Evolutionary conservation across 805 yeast species (phyloP), one percentile per base, ranked within the genome.

Genomic region (Pichia phayaonensis): DNA sequence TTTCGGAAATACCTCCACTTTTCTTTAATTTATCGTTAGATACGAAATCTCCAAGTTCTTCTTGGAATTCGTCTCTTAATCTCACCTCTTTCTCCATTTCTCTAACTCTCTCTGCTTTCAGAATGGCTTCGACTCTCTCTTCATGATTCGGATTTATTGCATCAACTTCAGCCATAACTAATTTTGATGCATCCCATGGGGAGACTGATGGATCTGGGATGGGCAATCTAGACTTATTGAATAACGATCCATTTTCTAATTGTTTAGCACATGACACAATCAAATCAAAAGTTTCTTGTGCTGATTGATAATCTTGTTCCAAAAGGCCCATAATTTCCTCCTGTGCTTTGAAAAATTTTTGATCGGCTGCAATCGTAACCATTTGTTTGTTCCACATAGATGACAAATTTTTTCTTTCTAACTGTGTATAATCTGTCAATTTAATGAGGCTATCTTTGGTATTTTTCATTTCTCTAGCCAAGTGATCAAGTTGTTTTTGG

Each of bases 341-440:
- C 65, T 92, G 97, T 20, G 89, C 75, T 50, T 86, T 86, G 68
- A 90, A 81, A 64, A 89, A 89, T 57, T 92, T 95, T 65, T 94
- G 98, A 61, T 90, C 97, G 60, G 89, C 96, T 56, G 96, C 85
- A 15, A 94, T 92, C 38, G 84, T 83, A 54, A 89, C 94, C 50
- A 94, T 75, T 62, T 90, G 97, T 6, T 83, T 72, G 62, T 90
- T 97, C 97, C 99, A 92, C 10, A 88, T 83, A 57, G 79, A 79
- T 62, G 87, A 86, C 96, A 98, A 90, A 31, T 80, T 81, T 8
- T 90, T 83, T 56, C 86, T 86, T 61, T 90, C 98, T 5, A 72
- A 71, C 1, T 66, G 60, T 40, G 94, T 83, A 60, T 79, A 89
- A 5, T 68, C 68, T n/a, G 76, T 73, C 75, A 90, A 76, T 2